Percentiles rank a stretch among this genome's conserved stretches.
phyloP scores from a whole-genome alignment of 1,284 basidiomycete species.

The Naganishia albida region DNA sequence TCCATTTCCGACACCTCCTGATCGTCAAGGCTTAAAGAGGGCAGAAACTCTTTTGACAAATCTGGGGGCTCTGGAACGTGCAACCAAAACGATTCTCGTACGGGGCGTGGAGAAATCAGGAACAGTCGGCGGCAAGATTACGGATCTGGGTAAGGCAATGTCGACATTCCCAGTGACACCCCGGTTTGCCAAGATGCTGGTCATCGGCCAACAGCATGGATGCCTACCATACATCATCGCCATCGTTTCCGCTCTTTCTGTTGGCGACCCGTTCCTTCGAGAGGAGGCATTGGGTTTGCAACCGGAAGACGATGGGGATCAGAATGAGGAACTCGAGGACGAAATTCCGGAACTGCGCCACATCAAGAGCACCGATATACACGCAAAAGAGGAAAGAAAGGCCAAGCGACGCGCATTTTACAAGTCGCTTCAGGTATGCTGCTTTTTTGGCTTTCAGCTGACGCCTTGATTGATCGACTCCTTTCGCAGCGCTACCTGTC shows the following conservation, averaged over 20 bases:
- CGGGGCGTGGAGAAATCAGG: constrained; percentile 46
- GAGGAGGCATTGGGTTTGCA: constrained; percentile 66
- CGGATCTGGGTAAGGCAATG: constrained; percentile 87
- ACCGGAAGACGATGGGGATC: constrained; percentile 52
- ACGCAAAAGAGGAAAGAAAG: constrained; percentile 68
- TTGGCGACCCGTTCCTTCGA: constrained; percentile 93
- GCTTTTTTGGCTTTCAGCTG: constrained; percentile 5
- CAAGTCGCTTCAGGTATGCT: constrained; percentile 69
- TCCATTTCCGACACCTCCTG: constrained; percentile 95
- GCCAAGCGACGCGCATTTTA: constrained; percentile 73
- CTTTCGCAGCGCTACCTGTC: constrained; percentile 67
- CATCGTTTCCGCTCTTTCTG: constrained; percentile 87
- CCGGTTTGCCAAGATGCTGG: constrained; percentile 91
- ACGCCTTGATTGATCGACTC: background rate
- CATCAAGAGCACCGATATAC: constrained; percentile 63
- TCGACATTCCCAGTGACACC: constrained; percentile 90
- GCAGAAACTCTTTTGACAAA: constrained; percentile 80
- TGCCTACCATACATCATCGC: constrained; percentile 90
- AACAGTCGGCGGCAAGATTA: constrained; percentile 67
- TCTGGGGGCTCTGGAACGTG: constrained; percentile 74
- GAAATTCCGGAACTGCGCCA: constrained; percentile 58
- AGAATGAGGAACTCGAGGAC: constrained; percentile 43
- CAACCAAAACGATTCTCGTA: constrained; percentile 52
- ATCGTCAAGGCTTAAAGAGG: constrained; percentile 71
- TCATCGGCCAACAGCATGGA: constrained; percentile 84